Base-by-base conservation (phyloP, 306 rosid species). In the Phaseolus lunatus region DNA sequence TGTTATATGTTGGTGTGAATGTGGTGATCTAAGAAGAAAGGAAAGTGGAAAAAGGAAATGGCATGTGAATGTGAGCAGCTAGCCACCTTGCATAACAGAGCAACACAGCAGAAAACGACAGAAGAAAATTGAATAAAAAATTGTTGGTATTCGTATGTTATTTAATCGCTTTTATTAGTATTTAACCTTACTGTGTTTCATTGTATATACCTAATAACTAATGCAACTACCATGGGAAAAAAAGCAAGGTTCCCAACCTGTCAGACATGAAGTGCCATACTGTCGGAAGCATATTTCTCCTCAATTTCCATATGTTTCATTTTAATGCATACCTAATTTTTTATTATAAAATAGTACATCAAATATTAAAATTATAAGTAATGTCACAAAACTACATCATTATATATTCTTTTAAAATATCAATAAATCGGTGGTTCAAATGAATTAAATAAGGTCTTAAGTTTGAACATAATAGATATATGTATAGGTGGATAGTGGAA, bases 41-140 rank as follows among this genome's bases (percentile, higher is more conserved):
- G 45, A 33, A 7, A 44, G 11, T 19, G 0, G 20, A 19, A 10
- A 56, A 56, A 22, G 27, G 27, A 24, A 75, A 58, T 69, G 54
- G 56, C 82, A 77, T 77, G 70, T 64, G 82, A 71, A 65, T 77
- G 70, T 77, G 65, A 72, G 65, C 52, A 61, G 20, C 56, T 20
- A 43, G 70, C 85, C 65, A 63, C 71, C 70, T 29, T 77, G 2
- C 3, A 39, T 9, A 9, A 37, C 13, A 39, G 12, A 52, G 11
- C 67, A 67, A 58, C 58, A 44, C 58, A 56, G 41, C 41, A 57
- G 15, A 56, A 44, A 29, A 24, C 4, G 29, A 71, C 53, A 31
- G 26, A 37, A 37, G n/a, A 62, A 76, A 37, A 20, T 13, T 7
- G 7, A n/a, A 43, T 7, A 29, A 12, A 5, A 15, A 7, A 9